Evolutionary conservation across 2,329 filamentous ascomycete species (phyloP), one percentile per base, ranked within the genome.

Genomic region (Metarhizium rileyi): DNA sequence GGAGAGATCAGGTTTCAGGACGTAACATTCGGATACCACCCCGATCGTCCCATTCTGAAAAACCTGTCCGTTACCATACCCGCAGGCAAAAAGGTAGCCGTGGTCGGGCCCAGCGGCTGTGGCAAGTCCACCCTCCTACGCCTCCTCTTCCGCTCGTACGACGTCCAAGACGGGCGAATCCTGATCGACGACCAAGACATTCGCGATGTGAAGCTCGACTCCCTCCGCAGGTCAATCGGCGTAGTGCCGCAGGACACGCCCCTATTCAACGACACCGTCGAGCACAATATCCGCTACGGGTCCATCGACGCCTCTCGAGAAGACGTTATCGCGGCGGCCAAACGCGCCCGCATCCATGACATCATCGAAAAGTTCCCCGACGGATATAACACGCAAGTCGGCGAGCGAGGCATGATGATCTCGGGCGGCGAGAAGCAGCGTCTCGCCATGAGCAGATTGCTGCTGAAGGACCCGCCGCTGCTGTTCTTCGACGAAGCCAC

Each of bases 181-280:
- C 72, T 91, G 41, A 88, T 98, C 52, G 93, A 98, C 61, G 90
- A 86, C 47, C 93, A 98, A 63, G 90, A 98, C 63, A 82, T 98
- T 56, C 84, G 87, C 38, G 77, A 88, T 51, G 84, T 98, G 1
- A 83, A 77, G 10, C 67, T 97, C 2, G 88, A 94, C 48, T 94
- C 87, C 33, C 73, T 98, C 26, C 83, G 93, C 6, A 81, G 80
- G 55, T 79, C 86, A 2, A 97, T 98, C 55, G 93, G 93, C 22
- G 91, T 98, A 16, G 93, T 98, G 1, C 93, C 93, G 0, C 94
- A 98, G 65, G 93, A 98, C 59, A 97, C 93, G 0, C 90, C 93
- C 0, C 75, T 98, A 1, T 98, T 98, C 74, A 98, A 98, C 65
- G 90, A 95, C 62, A 93, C 90, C 0, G 91, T 98, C 51, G 86